Conservation (phyloP, 768 basidiomycete species). For the Podaxis sp. region DNA sequence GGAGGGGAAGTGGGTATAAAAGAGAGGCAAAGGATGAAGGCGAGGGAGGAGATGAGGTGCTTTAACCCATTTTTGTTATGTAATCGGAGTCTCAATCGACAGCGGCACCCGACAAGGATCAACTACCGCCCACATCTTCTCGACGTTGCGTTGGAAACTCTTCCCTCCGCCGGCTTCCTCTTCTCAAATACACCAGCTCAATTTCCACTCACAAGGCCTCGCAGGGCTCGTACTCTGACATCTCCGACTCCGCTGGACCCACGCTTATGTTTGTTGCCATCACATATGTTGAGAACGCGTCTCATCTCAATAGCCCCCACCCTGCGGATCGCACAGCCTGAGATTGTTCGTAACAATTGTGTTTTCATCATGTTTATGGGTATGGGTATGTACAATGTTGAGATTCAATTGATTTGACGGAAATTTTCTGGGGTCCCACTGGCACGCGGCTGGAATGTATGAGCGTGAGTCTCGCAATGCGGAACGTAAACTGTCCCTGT, state of each 20-base stretch:
- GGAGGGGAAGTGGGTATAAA: background rate
- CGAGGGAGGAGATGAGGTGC: slow-evolving; percentile 4
- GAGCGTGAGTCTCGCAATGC: background rate
- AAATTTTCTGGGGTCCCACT: slow-evolving; percentile 3
- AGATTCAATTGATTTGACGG: background rate
- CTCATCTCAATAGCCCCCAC: slow-evolving; percentile 3
- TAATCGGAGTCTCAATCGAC: slow-evolving; percentile 13
- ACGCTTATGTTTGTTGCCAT: slow-evolving; percentile 2
- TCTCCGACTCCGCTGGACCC: slow-evolving; percentile 9
- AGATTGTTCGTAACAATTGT: background rate
- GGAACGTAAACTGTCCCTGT: background rate
- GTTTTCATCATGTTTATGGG: background rate
- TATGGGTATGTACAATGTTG: background rate
- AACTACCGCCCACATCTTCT: slow-evolving; percentile 12
- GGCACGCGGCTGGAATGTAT: background rate
- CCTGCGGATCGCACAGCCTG: background rate
- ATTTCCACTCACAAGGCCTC: background rate
- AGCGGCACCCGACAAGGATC: slow-evolving; percentile 14
- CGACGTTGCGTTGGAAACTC: slow-evolving; percentile 12
- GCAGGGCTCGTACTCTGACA: background rate
- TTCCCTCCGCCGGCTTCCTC: slow-evolving; percentile 2
- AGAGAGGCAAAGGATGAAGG: background rate
- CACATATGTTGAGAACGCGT: background rate
- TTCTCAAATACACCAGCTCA: slow-evolving; percentile 1
- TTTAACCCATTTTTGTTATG: slow-evolving; percentile 10